Conservation (phyloP, 495 filamentous ascomycete genomes). For the Podospora comata region DNA sequence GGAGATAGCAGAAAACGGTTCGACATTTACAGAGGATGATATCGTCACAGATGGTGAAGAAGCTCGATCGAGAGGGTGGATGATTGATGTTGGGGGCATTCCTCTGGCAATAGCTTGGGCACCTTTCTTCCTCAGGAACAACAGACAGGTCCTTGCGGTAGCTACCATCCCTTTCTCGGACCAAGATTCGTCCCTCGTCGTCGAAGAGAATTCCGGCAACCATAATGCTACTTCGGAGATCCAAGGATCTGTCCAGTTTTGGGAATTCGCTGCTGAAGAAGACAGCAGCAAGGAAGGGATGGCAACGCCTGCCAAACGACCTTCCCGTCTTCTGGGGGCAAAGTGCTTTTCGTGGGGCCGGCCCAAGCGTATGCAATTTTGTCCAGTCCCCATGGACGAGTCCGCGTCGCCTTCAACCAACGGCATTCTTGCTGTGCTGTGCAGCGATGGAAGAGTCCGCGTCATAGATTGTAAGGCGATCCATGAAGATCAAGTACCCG, state of each 20-base stretch:
- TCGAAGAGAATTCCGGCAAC: slow-evolving; percentile 25
- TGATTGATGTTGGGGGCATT: slow-evolving; percentile 46
- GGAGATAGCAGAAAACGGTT: slow-evolving; percentile 24
- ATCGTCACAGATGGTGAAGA: slow-evolving; percentile 15
- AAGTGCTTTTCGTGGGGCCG: slow-evolving; percentile 44
- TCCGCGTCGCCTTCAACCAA: slow-evolving; percentile 13
- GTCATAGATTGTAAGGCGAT: slow-evolving; percentile 38
- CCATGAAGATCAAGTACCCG: slow-evolving; percentile 20
- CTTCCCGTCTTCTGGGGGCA: slow-evolving; percentile 30
- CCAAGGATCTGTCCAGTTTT: slow-evolving; percentile 41
- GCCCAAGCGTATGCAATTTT: slow-evolving; percentile 44
- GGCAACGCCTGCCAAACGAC: slow-evolving; percentile 20
- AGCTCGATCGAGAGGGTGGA: slow-evolving; percentile 35
- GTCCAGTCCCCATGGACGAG: slow-evolving; percentile 37
- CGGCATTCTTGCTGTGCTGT: slow-evolving; percentile 41
- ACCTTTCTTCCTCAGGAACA: slow-evolving; percentile 30
- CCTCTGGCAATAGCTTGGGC: slow-evolving; percentile 46
- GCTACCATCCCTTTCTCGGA: slow-evolving; percentile 45
- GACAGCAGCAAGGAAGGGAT: slow-evolving; percentile 15
- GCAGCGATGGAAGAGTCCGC: slow-evolving; percentile 42
- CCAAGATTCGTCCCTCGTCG: slow-evolving; percentile 30
- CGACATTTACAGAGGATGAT: slow-evolving; percentile 1
- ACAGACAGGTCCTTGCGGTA: slow-evolving; percentile 44
- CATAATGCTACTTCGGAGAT: slow-evolving; percentile 19
- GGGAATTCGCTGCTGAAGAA: slow-evolving; percentile 35